Conservation (phyloP, 345 rosid species). For the Eutrema japonicum region DNA sequence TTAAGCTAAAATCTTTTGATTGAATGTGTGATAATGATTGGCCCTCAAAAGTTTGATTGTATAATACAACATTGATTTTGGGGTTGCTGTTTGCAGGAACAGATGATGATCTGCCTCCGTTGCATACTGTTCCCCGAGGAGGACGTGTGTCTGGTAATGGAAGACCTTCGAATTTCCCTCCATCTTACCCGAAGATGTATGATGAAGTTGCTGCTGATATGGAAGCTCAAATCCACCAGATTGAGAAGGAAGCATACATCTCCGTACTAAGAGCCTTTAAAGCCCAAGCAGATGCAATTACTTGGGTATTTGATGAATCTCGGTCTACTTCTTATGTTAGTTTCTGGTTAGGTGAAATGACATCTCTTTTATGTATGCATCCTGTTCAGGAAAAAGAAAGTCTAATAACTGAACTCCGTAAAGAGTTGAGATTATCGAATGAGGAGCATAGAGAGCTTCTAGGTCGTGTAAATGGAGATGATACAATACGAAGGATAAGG, state of each 20-base stretch:
- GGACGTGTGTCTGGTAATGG: constrained; percentile 69
- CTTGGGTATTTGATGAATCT: constrained; percentile 67
- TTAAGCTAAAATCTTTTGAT: constrained; percentile 9
- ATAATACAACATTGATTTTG: background rate
- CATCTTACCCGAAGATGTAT: constrained; percentile 66
- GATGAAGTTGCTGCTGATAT: constrained; percentile 66
- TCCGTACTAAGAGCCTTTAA: constrained; percentile 86
- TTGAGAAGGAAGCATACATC: constrained; percentile 86
- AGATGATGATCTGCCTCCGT: constrained; percentile 85
- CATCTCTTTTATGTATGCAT: constrained; percentile 43
- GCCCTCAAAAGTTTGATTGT: background rate
- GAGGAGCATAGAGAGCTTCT: constrained; percentile 95
- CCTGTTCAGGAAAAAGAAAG: constrained; percentile 85
- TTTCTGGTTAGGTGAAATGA: constrained; percentile 44
- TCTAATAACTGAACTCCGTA: constrained; percentile 82
- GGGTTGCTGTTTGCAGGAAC: constrained; percentile 59
- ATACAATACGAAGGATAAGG: constrained; percentile 75
- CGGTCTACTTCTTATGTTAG: constrained; percentile 32
- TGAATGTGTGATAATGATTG: constrained; percentile 3
- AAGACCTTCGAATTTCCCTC: constrained; percentile 55
- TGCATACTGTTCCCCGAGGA: constrained; percentile 71
- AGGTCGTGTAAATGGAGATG: constrained; percentile 72
- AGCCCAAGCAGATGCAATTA: constrained; percentile 94
- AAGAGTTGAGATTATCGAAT: constrained; percentile 75
- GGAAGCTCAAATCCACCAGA: constrained; percentile 87